Evolutionary conservation across 1,284 basidiomycete genomes (phyloP), one percentile per base, ranked within the genome.

Genomic region (Fomitopsis palustris): DNA sequence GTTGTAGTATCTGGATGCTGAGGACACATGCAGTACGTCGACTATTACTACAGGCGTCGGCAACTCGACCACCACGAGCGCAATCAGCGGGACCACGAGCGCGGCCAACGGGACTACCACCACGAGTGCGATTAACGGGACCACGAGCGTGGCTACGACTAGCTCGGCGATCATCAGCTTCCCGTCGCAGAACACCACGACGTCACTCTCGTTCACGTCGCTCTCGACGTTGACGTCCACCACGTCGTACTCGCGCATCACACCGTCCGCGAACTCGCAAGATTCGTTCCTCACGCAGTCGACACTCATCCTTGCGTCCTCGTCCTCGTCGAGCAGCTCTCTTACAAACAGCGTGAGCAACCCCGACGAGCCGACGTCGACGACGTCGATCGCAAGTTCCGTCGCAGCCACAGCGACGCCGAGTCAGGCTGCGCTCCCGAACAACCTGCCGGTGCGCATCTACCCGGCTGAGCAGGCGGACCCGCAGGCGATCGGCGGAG

Each of bases 381-480:
- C 81, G 1, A 10, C 78, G 14, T 64, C 73, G 10, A 23, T 68
- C 41, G 43, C 60, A 16, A 62, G 49, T 14, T 47, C 68, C 2
- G 37, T 41, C n/a, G 62, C 68, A 0, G 55, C 70, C 5, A 65
- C 70, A 2, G 61, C 75, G 0, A 62, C 71, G 17, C 73, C 80
- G 2, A 69, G 73, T 0, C 62, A 71, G 4, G 70, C 75, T 3
- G 66, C 81, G 0, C 75, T 92, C 21, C 90, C 90, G 0, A 73
- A 78, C 0, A 78, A 77, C 58, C 73, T 91, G 4, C 87, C 90
- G 17, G 72, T 66, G 14, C 74, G 78, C 60, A 90, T 92, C 60
- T 79, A 82, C 54, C 84, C 88, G n/a, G 60, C 70, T 0, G 54
- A 51, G 8, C 67, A 67, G 16, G 58, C 67, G n/a, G 54, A 66